A percentile compares a stretch with the other conserved stretches of the same genome.
Conservation (phyloP, 23 red algal species). For the Gracilaria domingensis region DNA sequence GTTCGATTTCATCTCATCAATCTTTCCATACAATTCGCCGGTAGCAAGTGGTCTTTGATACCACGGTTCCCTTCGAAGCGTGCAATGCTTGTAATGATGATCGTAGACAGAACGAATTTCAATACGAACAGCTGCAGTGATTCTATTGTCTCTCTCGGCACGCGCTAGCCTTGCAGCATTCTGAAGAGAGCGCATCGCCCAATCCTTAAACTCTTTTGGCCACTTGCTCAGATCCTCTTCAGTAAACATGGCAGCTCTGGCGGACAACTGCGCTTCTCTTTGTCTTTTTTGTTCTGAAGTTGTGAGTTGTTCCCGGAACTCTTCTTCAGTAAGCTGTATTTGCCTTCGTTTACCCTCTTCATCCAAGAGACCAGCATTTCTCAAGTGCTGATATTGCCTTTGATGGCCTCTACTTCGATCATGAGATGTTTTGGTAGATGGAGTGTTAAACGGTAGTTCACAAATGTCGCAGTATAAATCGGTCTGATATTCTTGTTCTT, state of each 20-base stretch:
- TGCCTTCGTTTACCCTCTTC: background rate
- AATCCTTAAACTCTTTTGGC: slow-evolving; percentile 26
- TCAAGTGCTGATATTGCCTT: slow-evolving; percentile 6
- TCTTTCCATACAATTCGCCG: slow-evolving; percentile 18
- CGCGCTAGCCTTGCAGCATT: background rate
- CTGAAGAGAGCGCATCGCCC: slow-evolving; percentile 12
- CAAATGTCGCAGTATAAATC: slow-evolving; percentile 10
- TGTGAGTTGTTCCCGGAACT: slow-evolving; percentile 4
- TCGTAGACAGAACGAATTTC: slow-evolving; percentile 17
- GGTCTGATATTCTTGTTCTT: slow-evolving; percentile 38
- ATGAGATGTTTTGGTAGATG: background rate
- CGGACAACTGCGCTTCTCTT: background rate
- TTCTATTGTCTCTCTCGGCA: background rate
- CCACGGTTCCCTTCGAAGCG: slow-evolving; percentile 10
- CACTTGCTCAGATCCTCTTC: slow-evolving; percentile 21
- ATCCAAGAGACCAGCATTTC: slow-evolving; percentile 8
- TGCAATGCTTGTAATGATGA: slow-evolving; percentile 29
- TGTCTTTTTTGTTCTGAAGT: background rate
- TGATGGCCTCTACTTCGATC: slow-evolving; percentile 16
- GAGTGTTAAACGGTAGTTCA: background rate
- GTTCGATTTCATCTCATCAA: background rate
- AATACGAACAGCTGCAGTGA: slow-evolving; percentile 10
- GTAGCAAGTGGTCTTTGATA: slow-evolving; percentile 28
- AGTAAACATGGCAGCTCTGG: background rate
- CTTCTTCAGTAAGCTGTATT: background rate